phyloP scores from a whole-genome alignment of 805 yeast genomes.

The Candida sphagnicola region DNA sequence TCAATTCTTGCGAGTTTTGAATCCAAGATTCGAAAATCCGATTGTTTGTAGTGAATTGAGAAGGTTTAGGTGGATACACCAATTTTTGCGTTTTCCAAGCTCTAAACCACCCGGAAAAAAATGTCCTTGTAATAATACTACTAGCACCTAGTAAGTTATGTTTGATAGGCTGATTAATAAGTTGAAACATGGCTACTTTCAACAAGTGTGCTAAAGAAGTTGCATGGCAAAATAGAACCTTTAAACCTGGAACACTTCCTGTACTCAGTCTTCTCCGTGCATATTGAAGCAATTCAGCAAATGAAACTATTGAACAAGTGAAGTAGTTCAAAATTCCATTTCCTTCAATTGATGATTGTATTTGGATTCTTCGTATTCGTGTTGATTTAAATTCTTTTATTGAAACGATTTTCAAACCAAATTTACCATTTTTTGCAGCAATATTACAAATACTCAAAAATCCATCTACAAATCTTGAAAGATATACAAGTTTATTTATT shows the following conservation, averaged over 20 bases:
- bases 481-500: no score
- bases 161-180: not conserved
- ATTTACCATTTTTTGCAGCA: no score
- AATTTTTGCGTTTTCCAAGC: slow-evolving; percentile 14
- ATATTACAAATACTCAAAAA: no score
- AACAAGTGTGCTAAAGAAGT: no score
- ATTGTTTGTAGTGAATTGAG: slow-evolving; percentile 34
- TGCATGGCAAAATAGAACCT: no score
- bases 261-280: not conserved
- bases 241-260: not conserved
- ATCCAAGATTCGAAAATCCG: slow-evolving; percentile 40
- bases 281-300: not conserved
- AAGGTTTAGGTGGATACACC: slow-evolving; percentile 40
- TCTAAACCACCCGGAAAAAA: slow-evolving; percentile 3
- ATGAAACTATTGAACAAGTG: not conserved
- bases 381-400: no score
- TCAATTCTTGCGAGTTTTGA: slow-evolving; percentile 56
- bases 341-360: no score
- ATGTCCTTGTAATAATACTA: not conserved
- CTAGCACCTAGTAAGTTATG: not conserved
- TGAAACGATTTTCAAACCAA: no score
- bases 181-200: not conserved
- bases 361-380: not conserved
- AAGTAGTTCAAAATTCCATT: no score
- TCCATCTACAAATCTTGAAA: no score